These are phyloP conservation scores for Adansonia digitata DNA, from an alignment of 345 rosid genomes.

Conservation along the genomic window DNA sequence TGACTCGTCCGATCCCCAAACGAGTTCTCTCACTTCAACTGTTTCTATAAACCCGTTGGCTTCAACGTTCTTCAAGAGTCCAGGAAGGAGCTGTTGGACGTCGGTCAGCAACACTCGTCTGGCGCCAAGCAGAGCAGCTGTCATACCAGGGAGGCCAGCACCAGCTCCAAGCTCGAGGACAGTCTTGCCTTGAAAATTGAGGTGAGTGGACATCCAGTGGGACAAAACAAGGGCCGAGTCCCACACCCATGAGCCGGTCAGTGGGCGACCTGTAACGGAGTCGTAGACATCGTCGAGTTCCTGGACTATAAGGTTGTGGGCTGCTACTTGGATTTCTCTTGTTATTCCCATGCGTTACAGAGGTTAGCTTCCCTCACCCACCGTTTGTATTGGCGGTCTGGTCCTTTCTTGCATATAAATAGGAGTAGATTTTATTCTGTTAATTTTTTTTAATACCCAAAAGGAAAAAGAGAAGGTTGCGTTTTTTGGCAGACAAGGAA, in stretches of 20 bases:
- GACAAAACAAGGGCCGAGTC: conserved; percentile 34
- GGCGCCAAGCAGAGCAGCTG: conserved; percentile 34
- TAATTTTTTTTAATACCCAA: background rate
- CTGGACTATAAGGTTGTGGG: conserved; percentile 17
- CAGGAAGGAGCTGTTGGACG: conserved; percentile 22
- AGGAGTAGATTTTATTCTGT: background rate
- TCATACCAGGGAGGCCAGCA: conserved; percentile 31
- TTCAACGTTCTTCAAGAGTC: conserved; percentile 24
- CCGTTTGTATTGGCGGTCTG: background rate
- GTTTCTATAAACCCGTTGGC: conserved; percentile 19
- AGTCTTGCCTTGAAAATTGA: conserved; percentile 13
- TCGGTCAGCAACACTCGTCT: conserved; percentile 26
- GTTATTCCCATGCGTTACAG: background rate
- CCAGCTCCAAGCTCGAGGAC: conserved; percentile 39
- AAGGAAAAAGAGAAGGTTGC: background rate
- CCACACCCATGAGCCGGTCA: conserved; percentile 40
- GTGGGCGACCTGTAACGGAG: conserved; percentile 24
- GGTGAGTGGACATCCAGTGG: conserved; percentile 20
- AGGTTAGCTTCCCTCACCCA: background rate
- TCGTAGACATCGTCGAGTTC: conserved; percentile 24
- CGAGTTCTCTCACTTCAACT: conserved; percentile 30
- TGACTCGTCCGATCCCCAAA: conserved; percentile 29
- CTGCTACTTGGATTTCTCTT: conserved; percentile 23
- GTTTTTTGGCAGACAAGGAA: background rate
- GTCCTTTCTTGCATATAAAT: background rate